Evolutionary conservation across 805 yeast genomes (phyloP).

Genomic region (Tanozyma kutaoensis): DNA sequence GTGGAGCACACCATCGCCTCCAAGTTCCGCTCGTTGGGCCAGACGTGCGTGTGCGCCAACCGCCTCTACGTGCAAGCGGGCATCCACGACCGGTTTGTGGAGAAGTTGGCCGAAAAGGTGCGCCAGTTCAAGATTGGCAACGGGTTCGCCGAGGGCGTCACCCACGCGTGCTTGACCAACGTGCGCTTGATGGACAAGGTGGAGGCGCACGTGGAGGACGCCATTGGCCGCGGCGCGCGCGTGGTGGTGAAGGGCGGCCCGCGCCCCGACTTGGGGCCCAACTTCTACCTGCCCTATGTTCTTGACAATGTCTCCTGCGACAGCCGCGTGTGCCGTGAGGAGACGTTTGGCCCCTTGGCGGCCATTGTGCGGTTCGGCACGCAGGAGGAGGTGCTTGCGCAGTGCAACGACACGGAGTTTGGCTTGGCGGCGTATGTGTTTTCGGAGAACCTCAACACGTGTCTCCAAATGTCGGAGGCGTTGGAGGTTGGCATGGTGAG

Average conservation of each 20-base stretch:
- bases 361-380: conserved; percentile 49
- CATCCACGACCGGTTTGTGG: conserved; percentile 50
- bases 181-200: conserved; percentile 38
- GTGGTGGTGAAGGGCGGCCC: conserved; percentile 39
- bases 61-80: conserved; percentile 52
- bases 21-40: conserved; percentile 69
- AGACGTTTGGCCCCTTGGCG: conserved; percentile 57
- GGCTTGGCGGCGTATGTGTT: conserved; percentile 53
- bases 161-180: conserved; percentile 48
- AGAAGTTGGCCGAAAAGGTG: conserved; percentile 34
- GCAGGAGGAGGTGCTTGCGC: conserved; percentile 50
- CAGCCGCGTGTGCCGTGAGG: conserved; percentile 39
- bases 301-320: conserved; percentile 36
- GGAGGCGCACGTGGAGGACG: conserved; percentile 40
- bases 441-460: conserved; percentile 35
- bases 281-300: conserved; percentile 43
- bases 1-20: conserved; percentile 52
- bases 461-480: conserved; percentile 39
- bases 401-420: conserved; percentile 40
- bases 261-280: conserved; percentile 32
- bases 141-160: conserved; percentile 36
- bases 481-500: conserved; percentile 57
- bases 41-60: conserved; percentile 74
- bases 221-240: conserved; percentile 40
- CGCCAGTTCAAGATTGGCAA: conserved; percentile 30